Percentiles rank a stretch among this genome's conserved stretches.
These are phyloP conservation scores for Ustilago cynodontis DNA, from an alignment of 1,284 basidiomycete species.

Conservation along the genomic window DNA sequence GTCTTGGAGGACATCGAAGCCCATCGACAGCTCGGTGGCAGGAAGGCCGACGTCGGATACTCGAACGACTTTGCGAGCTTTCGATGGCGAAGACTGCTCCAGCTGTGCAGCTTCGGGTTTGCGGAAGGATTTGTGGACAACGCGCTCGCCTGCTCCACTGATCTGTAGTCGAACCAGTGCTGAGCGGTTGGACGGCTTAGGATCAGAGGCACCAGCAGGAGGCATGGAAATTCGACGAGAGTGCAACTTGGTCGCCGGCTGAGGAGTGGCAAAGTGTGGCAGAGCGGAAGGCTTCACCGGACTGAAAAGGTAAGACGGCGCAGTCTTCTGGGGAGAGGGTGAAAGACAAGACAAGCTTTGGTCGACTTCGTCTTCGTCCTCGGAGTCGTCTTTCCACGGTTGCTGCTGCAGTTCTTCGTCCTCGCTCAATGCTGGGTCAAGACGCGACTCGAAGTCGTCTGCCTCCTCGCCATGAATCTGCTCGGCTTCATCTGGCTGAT, in stretches of 20 bases:
- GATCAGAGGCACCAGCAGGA: slow-evolving; percentile 21
- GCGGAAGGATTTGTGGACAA: slow-evolving; percentile 21
- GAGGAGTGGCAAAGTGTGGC: slow-evolving; percentile 41
- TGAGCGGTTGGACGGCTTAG: slow-evolving; percentile 27
- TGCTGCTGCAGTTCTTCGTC: slow-evolving; percentile 22
- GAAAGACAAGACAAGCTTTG: slow-evolving; percentile 38
- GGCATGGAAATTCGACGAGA: slow-evolving; percentile 40
- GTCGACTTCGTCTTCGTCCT: slow-evolving; percentile 53
- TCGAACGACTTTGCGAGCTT: slow-evolving; percentile 29
- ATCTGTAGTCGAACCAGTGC: slow-evolving; percentile 43
- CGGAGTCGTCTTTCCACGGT: slow-evolving; percentile 27
- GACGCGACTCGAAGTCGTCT: slow-evolving; percentile 23
- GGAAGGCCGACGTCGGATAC: slow-evolving; percentile 47
- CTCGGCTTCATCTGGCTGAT: background rate
- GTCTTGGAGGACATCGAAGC: slow-evolving; percentile 36
- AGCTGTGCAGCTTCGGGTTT: background rate
- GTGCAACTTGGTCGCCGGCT: slow-evolving; percentile 25
- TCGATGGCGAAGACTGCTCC: slow-evolving; percentile 26
- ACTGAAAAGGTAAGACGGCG: slow-evolving; percentile 23
- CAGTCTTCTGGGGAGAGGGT: slow-evolving; percentile 15
- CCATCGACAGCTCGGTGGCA: slow-evolving; percentile 42
- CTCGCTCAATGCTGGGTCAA: slow-evolving; percentile 25
- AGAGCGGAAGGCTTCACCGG: slow-evolving; percentile 36
- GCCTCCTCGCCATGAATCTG: background rate
- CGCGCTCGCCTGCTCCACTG: slow-evolving; percentile 37